Evolutionary conservation across 495 filamentous ascomycete species (phyloP), one percentile per base, ranked within the genome.

Genomic region (Lasiosphaeria miniovina): DNA sequence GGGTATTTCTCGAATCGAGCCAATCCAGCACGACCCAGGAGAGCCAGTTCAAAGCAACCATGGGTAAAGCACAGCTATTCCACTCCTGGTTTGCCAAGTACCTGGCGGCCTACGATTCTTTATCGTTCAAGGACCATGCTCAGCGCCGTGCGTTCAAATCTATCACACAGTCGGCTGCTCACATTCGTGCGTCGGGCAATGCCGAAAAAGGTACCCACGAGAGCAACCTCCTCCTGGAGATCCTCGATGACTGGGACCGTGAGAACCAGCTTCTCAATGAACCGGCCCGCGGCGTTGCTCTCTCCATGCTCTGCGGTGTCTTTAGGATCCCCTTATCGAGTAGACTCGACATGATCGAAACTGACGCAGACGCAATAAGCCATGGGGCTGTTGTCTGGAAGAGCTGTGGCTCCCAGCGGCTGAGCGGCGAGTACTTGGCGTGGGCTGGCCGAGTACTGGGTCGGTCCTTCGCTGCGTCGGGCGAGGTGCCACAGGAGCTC

Each of bases 371-470:
- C 15, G 84, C 89, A 4, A 63, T 79, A n/a, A 63, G 68, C 3
- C 87, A 85, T 63, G 82, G 83, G 32, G 73, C 85, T 36, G 80
- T 85, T 36, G 76, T 96, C 3, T 92, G 87, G 84, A 84, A 88
- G 63, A 91, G 86, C 31, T 88, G 91, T 63, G 81, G 84, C 58
- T 77, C 79, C 32, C 75, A 79, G 43, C 72, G 77, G 9, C 78
- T 87, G 36, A 87, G 86, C 48, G 75, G 78, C 34, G 81, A 84
- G 24, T 98, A 94, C 68, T 74, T 89, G 11, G 73, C 90, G 4
- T 98, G 94, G 94, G 89, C 88, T 43, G 91, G 88, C 6, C 82
- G 86, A 55, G 88, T 92, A 14, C 78, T 98, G 31, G 94, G 94
- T 17, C 83, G 90, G 64, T 87, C 90, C 0, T 98, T 92, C 73